A percentile compares a stretch with the other conserved stretches of the same genome.
Conservation (phyloP, 768 basidiomycete species). For the Mycena amicta region DNA sequence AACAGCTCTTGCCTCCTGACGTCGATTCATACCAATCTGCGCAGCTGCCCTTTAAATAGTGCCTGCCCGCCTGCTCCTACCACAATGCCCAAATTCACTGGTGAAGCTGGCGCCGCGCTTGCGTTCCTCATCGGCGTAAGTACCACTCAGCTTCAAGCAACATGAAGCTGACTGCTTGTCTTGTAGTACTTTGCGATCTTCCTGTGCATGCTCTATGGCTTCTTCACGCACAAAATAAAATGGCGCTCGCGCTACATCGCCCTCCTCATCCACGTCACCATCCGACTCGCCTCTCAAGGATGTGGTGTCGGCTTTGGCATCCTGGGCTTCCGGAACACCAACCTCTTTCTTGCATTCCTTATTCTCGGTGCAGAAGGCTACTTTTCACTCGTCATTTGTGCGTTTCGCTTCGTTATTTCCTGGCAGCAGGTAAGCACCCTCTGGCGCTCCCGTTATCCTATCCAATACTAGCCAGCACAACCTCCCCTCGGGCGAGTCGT, state of each 20-base stretch:
- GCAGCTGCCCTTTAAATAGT: neutral
- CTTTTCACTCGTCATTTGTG: conserved; percentile 36
- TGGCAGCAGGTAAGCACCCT: too few relatives aligned
- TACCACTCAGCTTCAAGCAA: neutral
- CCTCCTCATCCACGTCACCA: conserved; percentile 34
- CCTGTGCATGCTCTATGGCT: conserved; percentile 31
- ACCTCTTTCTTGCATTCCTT: conserved; percentile 29
- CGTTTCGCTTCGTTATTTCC: conserved; percentile 37
- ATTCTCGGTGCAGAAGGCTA: conserved; percentile 32
- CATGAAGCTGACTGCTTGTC: too few relatives aligned
- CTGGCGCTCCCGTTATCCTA: too few relatives aligned
- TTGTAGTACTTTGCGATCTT: conserved; percentile 35
- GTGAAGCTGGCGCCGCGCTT: conserved; percentile 34
- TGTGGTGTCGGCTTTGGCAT: conserved; percentile 39
- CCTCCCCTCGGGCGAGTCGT: conserved; percentile 31
- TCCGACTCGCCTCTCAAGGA: conserved; percentile 39
- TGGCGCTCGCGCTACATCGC: conserved; percentile 35
- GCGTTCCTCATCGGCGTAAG: conserved; percentile 32
- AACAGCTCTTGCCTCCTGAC: neutral
- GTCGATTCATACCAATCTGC: neutral
- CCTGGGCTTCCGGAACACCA: conserved; percentile 29
- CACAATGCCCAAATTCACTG: conserved; percentile 19
- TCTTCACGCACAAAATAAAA: conserved; percentile 29
- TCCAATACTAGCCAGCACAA: too few relatives aligned
- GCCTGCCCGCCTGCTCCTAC: neutral